phyloP scores from a whole-genome alignment of 495 filamentous ascomycete species.

The Echria macrotheca region DNA sequence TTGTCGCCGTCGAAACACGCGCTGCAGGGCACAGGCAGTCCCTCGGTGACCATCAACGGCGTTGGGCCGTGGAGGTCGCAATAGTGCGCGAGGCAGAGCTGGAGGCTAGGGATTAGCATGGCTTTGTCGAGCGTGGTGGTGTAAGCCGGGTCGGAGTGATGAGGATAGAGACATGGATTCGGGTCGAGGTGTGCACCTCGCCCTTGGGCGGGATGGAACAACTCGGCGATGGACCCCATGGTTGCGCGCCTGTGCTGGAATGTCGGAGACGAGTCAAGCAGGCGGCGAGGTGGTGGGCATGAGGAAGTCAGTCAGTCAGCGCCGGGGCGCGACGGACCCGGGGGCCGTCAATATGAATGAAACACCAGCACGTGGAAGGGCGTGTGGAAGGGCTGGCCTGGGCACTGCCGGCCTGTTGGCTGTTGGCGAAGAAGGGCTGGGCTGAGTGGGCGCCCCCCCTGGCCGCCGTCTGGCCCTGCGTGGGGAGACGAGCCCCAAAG shows the following conservation, averaged over 20 bases:
- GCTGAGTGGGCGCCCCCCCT: background rate
- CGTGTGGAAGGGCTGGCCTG: slow-evolving; percentile 1
- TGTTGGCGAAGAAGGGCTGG: background rate
- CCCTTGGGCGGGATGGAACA: slow-evolving; percentile 7
- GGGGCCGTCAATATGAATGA: slow-evolving; percentile 6
- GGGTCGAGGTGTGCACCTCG: background rate
- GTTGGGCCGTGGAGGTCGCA: slow-evolving; percentile 95
- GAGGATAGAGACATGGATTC: background rate
- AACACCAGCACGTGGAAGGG: slow-evolving; percentile 5
- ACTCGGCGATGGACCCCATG: slow-evolving; percentile 9
- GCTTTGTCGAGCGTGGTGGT: slow-evolving; percentile 14
- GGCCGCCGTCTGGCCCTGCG: background rate
- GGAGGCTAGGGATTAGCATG: slow-evolving; percentile 36
- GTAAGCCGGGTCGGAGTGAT: too few relatives aligned
- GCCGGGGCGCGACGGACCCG: too few relatives aligned
- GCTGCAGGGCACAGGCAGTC: slow-evolving; percentile 68
- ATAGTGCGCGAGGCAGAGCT: slow-evolving; percentile 95
- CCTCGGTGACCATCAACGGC: slow-evolving; percentile 91
- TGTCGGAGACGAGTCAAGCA: background rate
- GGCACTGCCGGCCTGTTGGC: background rate
- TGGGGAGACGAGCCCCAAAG: slow-evolving; percentile 1
- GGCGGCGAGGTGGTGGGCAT: background rate
- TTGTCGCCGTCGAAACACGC: slow-evolving; percentile 63
- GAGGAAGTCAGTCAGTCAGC: too few relatives aligned
- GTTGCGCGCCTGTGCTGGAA: background rate